A percentile compares a stretch with the other conserved stretches of the same genome.
These are phyloP conservation scores for Fusarium paranaense DNA, from an alignment of 2,329 filamentous ascomycete genomes.

Conservation along the genomic window DNA sequence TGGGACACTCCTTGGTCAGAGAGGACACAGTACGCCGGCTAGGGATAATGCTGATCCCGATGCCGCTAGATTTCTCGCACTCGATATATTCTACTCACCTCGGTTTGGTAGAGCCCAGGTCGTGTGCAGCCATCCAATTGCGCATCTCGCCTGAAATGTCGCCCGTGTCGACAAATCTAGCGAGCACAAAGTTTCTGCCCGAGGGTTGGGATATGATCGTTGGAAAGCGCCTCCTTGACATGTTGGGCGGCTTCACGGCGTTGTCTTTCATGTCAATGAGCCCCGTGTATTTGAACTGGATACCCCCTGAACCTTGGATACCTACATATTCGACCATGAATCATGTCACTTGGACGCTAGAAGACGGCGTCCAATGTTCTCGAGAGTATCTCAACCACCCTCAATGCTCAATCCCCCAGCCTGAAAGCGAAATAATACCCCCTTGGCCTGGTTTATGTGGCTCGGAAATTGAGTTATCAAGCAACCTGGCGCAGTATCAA, in stretches of 20 bases:
- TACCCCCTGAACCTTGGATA: too few species aligned
- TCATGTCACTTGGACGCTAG: too few species aligned
- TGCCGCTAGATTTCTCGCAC: background rate
- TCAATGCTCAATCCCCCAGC: background rate
- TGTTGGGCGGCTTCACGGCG: background rate
- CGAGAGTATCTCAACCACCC: background rate
- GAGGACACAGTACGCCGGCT: background rate
- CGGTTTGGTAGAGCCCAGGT: background rate
- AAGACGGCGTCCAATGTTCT: background rate
- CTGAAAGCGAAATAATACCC: background rate
- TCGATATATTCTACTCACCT: background rate
- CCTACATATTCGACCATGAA: background rate
- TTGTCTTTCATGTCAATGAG: too few species aligned
- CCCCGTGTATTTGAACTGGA: too few species aligned
- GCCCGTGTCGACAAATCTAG: background rate
- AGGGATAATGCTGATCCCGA: background rate
- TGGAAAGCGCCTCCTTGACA: background rate
- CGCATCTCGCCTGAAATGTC: background rate
- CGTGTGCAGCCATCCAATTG: background rate
- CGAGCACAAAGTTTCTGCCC: background rate
- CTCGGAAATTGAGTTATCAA: background rate
- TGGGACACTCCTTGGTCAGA: background rate
- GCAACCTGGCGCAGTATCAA: background rate
- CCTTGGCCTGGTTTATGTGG: background rate
- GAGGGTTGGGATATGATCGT: background rate